These are phyloP conservation scores for Volvox africanus DNA, from an alignment of 139 green algal genomes.

Conservation along the genomic window DNA sequence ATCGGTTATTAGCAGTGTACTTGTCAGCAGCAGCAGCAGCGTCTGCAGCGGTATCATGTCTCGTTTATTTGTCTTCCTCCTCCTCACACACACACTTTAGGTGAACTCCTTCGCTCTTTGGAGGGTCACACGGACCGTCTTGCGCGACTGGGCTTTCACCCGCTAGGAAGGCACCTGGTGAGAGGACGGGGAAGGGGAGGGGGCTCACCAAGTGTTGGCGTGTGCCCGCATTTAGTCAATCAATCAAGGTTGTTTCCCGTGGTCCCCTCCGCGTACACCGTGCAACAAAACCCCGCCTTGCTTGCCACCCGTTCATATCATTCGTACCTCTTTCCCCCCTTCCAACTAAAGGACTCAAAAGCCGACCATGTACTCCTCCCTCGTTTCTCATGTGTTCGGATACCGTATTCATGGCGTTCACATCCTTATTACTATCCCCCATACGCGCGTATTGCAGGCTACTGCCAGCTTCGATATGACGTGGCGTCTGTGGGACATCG, in stretches of 20 bases:
- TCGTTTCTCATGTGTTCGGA: neutral
- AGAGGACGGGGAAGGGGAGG: neutral
- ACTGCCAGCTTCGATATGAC: conserved; percentile 94
- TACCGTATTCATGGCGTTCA: no score
- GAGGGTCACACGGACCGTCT: conserved; percentile 90
- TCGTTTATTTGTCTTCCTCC: neutral
- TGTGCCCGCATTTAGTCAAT: no score
- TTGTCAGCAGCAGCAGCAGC: no score
- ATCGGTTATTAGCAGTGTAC: no score
- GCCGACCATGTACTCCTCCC: neutral
- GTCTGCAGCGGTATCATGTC: no score
- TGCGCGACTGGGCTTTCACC: conserved; percentile 91
- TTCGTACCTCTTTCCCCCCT: neutral
- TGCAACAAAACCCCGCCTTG: no score
- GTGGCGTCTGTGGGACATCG: conserved; percentile 96
- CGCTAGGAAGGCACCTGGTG: conserved; percentile 86
- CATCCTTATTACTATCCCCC: no score
- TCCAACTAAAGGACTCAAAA: neutral
- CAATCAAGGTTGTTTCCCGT: no score
- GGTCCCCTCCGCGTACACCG: no score
- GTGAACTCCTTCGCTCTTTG: conserved; percentile 74
- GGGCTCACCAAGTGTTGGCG: neutral
- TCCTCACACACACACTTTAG: conserved; percentile 27
- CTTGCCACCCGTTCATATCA: neutral
- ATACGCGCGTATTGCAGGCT: conserved; percentile 50